Conservation (phyloP, 2,329 filamentous ascomycete genomes). For the Xylaria sp. region DNA sequence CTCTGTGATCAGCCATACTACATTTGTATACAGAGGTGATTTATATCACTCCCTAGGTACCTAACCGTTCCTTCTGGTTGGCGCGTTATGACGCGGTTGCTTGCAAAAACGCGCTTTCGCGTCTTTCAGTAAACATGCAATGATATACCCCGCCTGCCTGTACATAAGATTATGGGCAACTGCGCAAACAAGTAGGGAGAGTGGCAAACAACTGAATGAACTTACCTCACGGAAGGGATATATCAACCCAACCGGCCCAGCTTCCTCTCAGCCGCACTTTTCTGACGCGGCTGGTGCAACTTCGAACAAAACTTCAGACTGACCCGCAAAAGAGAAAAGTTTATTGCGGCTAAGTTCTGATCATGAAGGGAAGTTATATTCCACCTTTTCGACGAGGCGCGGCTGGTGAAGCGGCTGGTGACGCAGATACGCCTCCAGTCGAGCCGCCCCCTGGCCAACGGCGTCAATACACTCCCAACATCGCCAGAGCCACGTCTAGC, state of each 20-base stretch:
- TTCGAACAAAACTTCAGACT: neutral
- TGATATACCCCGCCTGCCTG: neutral
- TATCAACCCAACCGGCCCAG: neutral
- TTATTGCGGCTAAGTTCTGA: no score
- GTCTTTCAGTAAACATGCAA: conserved; percentile 9
- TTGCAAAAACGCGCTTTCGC: conserved; percentile 16
- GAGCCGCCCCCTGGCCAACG: neutral
- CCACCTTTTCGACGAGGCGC: conserved; percentile 38
- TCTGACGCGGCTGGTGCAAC: neutral
- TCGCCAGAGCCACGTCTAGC: conserved; percentile 14
- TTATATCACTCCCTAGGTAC: neutral
- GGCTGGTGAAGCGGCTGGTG: conserved; percentile 23
- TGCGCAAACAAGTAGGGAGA: neutral
- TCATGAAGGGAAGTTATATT: conserved; percentile 36
- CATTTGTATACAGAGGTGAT: neutral
- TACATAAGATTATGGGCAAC: neutral
- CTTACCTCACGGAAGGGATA: neutral
- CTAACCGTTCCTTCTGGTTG: neutral
- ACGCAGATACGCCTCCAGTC: conserved; percentile 15
- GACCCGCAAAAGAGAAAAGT: neutral
- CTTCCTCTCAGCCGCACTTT: neutral
- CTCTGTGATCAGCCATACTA: neutral
- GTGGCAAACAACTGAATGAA: neutral
- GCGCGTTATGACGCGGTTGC: conserved; percentile 8
- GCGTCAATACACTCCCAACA: conserved; percentile 6